Evolutionary conservation across 2,329 filamentous ascomycete genomes (phyloP), one percentile per base, ranked within the genome.

Genomic region (Whalleya microplaca): DNA sequence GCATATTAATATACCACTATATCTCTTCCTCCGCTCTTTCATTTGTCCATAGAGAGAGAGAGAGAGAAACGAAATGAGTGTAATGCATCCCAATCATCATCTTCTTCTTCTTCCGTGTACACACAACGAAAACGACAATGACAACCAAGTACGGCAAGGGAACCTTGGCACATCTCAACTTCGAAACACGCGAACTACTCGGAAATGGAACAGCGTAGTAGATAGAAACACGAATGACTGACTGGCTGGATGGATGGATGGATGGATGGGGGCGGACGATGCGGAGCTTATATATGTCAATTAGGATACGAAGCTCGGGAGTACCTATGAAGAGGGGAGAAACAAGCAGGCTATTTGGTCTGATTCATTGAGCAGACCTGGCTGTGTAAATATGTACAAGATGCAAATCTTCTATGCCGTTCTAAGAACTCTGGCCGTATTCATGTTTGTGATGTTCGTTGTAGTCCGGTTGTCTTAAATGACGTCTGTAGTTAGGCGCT

Each of bases 11-110:
- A 54, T 55, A 52, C 58, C 59, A 55, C 47, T 58, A 64, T 56
- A n/a, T 52, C 44, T 48, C 58, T 58, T 48, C 51, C 49, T 58
- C 50, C 52, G 45, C 47, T 51, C 50, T 76, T 71, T 70, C 66
- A 63, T 76, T 76, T 75, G 72, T 77, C 65, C 53, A 67, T 76
- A 76, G 72, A 74, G 55, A 60, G 53, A 59, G 48, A 55, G 51
- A 64, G 62, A 37, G 9, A 59, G 42, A 14, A 42, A 50, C 21
- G 18, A 48, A 41, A 10, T 27, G 51, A 59, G 45, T 57, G 44
- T 56, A 58, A 59, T 55, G 55, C 54, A 60, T 58, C n/a, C n/a
- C n/a, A n/a, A n/a, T n/a, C n/a, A n/a, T n/a, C n/a, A n/a, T n/a
- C n/a, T n/a, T n/a, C n/a, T n/a, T n/a, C 4, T 27, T 9, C 21